Conservation (phyloP, 805 yeast genomes). For the Suhomyces vadensis region DNA sequence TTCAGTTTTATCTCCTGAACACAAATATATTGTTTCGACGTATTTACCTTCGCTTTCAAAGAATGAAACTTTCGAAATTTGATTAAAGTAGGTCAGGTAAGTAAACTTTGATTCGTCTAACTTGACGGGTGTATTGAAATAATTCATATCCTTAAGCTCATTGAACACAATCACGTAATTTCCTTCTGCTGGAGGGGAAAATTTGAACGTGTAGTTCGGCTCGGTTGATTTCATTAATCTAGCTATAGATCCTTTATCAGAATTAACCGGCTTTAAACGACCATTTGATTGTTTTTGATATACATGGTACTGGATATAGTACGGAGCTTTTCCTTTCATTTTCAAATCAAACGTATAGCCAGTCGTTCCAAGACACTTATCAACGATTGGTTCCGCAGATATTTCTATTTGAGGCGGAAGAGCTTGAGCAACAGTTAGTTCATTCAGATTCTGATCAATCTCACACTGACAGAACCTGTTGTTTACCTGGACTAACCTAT, state of each 20-base stretch:
- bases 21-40: slow-evolving; percentile 23
- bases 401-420: slow-evolving; percentile 43
- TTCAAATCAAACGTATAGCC: slow-evolving; percentile 70
- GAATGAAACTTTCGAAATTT: slow-evolving; percentile 52
- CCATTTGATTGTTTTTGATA: slow-evolving; percentile 45
- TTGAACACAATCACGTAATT: slow-evolving; percentile 72
- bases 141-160: slow-evolving; percentile 56
- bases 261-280: slow-evolving; percentile 31
- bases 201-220: slow-evolving; percentile 45
- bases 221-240: slow-evolving; percentile 30
- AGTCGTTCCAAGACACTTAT: slow-evolving; percentile 88
- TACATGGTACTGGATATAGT: slow-evolving; percentile 61
- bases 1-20: slow-evolving; percentile 29
- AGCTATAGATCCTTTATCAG: slow-evolving; percentile 29
- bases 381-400: slow-evolving; percentile 62
- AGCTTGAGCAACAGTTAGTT: slow-evolving; percentile 37
- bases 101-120: slow-evolving; percentile 45
- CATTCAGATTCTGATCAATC: slow-evolving; percentile 39
- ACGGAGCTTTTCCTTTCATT: slow-evolving; percentile 81
- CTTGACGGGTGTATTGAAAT: slow-evolving; percentile 48
- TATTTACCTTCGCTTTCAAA: slow-evolving; percentile 17
- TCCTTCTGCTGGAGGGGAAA: slow-evolving; percentile 81
- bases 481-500: slow-evolving; percentile 51
- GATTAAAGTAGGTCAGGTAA: slow-evolving; percentile 70
- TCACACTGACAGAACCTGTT: slow-evolving; percentile 70